phyloP scores from a whole-genome alignment of 352 stramenopile genomes.

The Phytopythium cucurbitacearum region DNA sequence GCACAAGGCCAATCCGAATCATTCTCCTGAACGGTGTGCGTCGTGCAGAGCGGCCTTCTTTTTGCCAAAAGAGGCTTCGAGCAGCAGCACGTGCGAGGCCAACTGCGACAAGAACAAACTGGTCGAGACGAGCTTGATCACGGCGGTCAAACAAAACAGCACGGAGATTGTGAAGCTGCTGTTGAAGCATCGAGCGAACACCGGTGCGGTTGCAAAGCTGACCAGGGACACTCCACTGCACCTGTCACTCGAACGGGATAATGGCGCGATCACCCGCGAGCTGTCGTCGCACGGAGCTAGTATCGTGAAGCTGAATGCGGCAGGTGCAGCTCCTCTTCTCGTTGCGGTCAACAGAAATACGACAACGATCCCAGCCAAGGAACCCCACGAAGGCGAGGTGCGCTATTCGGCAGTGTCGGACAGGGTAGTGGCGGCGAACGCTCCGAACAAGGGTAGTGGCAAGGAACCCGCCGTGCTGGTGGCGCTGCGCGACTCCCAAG shows the following conservation, averaged over 20 bases:
- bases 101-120: conserved; percentile 30
- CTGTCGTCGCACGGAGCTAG: conserved; percentile 47
- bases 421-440: neutral
- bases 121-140: conserved; percentile 39
- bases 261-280: conserved; percentile 26
- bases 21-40: conserved; percentile 42
- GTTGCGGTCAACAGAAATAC: conserved; percentile 37
- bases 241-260: conserved; percentile 35
- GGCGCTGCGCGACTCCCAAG: conserved; percentile 39
- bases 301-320: conserved; percentile 32
- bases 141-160: conserved; percentile 30
- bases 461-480: conserved; percentile 44
- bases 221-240: conserved; percentile 46
- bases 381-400: conserved; percentile 54
- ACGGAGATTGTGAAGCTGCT: conserved; percentile 30
- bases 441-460: neutral
- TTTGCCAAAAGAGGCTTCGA: conserved; percentile 3
- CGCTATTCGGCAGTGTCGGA: conserved; percentile 27
- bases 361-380: conserved; percentile 33
- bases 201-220: conserved; percentile 34
- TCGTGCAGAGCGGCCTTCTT: conserved; percentile 25
- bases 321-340: conserved; percentile 38
- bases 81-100: conserved; percentile 15
- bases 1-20: conserved; percentile 40
- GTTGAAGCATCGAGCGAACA: conserved; percentile 33